A percentile compares a stretch with the other conserved stretches of the same genome.
These are phyloP conservation scores for Odontarrhena argentea DNA, from an alignment of 345 rosid genomes.

Conservation along the genomic window DNA sequence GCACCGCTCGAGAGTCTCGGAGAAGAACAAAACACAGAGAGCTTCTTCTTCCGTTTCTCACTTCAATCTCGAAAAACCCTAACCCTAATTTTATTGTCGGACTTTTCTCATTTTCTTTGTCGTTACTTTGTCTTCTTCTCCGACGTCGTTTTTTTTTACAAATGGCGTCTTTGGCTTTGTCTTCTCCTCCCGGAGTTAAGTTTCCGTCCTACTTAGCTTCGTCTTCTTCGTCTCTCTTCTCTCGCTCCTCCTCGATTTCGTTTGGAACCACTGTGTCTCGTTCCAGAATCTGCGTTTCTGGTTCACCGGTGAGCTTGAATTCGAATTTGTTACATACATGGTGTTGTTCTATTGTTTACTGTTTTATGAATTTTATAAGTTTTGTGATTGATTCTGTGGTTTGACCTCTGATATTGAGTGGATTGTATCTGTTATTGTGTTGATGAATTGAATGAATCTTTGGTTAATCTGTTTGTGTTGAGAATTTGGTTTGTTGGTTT, in stretches of 20 bases:
- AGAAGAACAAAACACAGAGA: conserved; percentile 4
- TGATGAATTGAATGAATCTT: not conserved
- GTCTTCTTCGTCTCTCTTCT: conserved; percentile 41
- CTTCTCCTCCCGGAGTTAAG: conserved; percentile 43
- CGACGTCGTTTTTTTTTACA: conserved; percentile 2
- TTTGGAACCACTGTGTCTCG: conserved; percentile 33
- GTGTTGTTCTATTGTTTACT: not conserved
- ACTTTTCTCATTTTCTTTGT: too few species aligned
- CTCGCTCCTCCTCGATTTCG: conserved; percentile 43
- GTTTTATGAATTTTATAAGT: not conserved
- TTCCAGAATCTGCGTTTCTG: conserved; percentile 38
- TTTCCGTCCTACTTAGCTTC: conserved; percentile 43
- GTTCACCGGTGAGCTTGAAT: conserved; percentile 44
- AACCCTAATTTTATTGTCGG: not conserved
- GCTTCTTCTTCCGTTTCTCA: conserved; percentile 17
- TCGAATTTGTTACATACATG: not conserved
- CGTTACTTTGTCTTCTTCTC: not conserved
- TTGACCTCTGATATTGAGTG: conserved; percentile 16
- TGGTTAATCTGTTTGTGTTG: not conserved
- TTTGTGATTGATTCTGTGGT: not conserved
- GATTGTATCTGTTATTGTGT: not conserved
- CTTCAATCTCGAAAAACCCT: not conserved
- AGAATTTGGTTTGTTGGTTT: conserved; percentile 17
- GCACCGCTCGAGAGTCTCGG: conserved; percentile 32
- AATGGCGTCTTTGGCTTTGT: conserved; percentile 54